Conservation (phyloP, 352 stramenopile genomes). For the Globisporangium cylindrosporum region DNA sequence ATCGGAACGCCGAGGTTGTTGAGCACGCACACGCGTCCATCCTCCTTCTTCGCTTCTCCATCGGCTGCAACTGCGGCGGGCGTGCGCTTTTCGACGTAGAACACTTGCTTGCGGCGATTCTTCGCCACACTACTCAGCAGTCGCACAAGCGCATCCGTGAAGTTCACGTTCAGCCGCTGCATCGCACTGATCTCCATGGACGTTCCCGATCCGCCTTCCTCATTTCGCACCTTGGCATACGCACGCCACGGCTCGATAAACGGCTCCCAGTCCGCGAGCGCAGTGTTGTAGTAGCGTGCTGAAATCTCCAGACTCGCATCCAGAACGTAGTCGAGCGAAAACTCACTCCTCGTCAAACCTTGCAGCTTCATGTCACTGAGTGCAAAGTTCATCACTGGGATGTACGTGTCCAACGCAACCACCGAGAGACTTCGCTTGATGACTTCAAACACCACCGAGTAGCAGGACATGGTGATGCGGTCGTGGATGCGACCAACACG, state of each 20-base stretch:
- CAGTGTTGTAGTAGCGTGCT: slow-evolving; percentile 87
- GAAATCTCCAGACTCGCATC: slow-evolving; percentile 81
- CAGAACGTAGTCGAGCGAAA: slow-evolving; percentile 55
- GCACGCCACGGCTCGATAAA: slow-evolving; percentile 84
- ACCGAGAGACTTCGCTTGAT: slow-evolving; percentile 88
- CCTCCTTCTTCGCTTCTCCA: slow-evolving; percentile 79
- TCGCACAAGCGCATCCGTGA: slow-evolving; percentile 79
- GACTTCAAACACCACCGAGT: slow-evolving; percentile 85
- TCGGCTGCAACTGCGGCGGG: slow-evolving; percentile 75
- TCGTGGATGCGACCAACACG: slow-evolving; percentile 77
- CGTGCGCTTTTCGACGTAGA: slow-evolving; percentile 71
- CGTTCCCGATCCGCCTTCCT: slow-evolving; percentile 49
- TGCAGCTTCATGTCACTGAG: slow-evolving; percentile 83
- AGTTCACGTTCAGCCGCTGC: slow-evolving; percentile 85
- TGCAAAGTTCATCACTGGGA: slow-evolving; percentile 88
- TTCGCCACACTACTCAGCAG: slow-evolving; percentile 78
- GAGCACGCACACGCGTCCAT: slow-evolving; percentile 82
- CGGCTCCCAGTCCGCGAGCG: slow-evolving; percentile 84
- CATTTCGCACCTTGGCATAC: slow-evolving; percentile 63
- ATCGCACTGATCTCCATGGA: slow-evolving; percentile 80
- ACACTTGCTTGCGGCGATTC: slow-evolving; percentile 70
- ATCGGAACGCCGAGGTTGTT: slow-evolving; percentile 88
- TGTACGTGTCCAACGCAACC: slow-evolving; percentile 87
- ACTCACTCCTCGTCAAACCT: slow-evolving; percentile 66
- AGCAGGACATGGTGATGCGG: slow-evolving; percentile 59